These are phyloP conservation scores for Pyrenophora graminea DNA, from an alignment of 2,329 filamentous ascomycete species.

Conservation along the genomic window DNA sequence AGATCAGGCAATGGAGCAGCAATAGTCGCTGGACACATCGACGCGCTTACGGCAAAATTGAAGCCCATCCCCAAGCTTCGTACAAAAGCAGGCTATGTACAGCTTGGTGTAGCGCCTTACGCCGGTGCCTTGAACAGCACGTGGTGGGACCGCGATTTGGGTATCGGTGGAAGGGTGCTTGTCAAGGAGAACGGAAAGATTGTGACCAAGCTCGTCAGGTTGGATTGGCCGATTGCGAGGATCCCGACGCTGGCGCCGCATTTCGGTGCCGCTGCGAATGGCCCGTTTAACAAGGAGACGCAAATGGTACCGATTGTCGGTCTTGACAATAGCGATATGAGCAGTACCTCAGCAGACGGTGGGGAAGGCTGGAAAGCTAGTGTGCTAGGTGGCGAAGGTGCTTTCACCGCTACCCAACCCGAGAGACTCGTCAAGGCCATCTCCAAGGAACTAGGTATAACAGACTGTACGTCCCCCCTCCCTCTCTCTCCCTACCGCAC, in stretches of 20 bases:
- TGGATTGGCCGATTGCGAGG: conserved; percentile 89
- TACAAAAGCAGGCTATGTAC: conserved; percentile 81
- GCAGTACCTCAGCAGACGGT: conserved; percentile 34
- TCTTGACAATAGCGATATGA: conserved; percentile 71
- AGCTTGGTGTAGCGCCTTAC: conserved; percentile 91
- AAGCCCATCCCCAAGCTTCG: conserved; percentile 88
- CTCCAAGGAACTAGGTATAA: conserved; percentile 73
- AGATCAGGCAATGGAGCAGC: conserved; percentile 82
- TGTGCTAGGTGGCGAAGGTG: conserved; percentile 64
- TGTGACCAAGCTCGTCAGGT: conserved; percentile 78
- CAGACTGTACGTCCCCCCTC: conserved; percentile 54
- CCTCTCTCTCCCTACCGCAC: too few species aligned
- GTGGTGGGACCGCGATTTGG: conserved; percentile 96
- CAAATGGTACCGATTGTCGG: conserved; percentile 94
- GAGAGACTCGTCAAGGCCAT: conserved; percentile 83
- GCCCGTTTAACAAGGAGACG: conserved; percentile 82
- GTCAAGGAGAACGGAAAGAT: conserved; percentile 82
- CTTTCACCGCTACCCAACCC: conserved; percentile 83
- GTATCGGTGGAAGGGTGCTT: conserved; percentile 86
- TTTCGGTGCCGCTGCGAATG: conserved; percentile 73
- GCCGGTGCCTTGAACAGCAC: conserved; percentile 84
- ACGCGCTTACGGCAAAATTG: conserved; percentile 84
- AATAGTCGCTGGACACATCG: conserved; percentile 89
- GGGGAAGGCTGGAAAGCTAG: conserved; percentile 47
- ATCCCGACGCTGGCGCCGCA: conserved; percentile 92